A percentile compares a stretch with the other conserved stretches of the same genome.
phyloP scores from a whole-genome alignment of 306 rosid genomes.

The Lathyrus aphaca region DNA sequence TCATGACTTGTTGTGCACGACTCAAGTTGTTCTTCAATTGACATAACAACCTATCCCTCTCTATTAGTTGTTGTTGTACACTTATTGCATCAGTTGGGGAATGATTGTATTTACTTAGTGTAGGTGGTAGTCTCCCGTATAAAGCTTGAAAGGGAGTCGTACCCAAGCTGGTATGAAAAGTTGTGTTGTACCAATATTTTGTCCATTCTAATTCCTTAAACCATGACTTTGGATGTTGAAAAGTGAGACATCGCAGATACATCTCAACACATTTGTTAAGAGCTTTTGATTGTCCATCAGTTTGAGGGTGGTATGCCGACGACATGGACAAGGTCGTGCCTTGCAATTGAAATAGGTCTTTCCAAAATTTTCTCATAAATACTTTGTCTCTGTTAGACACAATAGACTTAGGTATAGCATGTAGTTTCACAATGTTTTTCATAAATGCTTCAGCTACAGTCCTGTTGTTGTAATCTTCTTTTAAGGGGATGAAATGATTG shows the following conservation, averaged over 20 bases:
- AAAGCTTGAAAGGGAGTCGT: background rate
- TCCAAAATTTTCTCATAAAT: too few relatives aligned
- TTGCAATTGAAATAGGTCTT: too few relatives aligned
- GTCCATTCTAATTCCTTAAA: background rate
- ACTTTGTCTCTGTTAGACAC: too few relatives aligned
- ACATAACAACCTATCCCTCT: too few relatives aligned
- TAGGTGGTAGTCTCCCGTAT: background rate
- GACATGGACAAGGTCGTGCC: too few relatives aligned
- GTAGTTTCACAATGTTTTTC: background rate
- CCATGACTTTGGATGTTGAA: background rate
- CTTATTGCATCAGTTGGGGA: background rate
- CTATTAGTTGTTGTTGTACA: too few relatives aligned
- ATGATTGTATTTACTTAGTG: background rate
- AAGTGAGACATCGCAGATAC: background rate
- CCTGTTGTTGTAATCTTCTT: background rate
- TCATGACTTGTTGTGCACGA: too few relatives aligned
- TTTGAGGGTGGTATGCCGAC: too few relatives aligned
- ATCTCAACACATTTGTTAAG: background rate
- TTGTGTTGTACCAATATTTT: background rate
- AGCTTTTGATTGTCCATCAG: too few relatives aligned
- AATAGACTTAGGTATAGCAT: too few relatives aligned
- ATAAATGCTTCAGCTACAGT: background rate
- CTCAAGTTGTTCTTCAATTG: too few relatives aligned
- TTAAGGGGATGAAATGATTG: background rate
- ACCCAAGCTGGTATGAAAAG: background rate